phyloP scores from a whole-genome alignment of 2,329 filamentous ascomycete species.

The Pseudogymnoascus sp. region DNA sequence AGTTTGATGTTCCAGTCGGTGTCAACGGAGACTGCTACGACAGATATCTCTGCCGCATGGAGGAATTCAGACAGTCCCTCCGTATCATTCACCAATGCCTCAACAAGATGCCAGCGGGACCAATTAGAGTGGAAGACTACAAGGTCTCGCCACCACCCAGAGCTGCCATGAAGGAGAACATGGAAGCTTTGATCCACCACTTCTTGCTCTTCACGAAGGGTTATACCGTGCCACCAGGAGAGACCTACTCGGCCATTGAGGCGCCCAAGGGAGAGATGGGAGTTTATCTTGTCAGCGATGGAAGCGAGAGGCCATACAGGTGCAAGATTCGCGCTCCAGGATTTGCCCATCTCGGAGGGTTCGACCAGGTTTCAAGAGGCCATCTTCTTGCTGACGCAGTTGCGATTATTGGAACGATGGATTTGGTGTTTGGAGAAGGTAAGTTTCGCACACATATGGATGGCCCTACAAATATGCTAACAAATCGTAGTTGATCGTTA shows the following conservation, averaged over 20 bases:
- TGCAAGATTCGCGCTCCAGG: constrained; percentile 96
- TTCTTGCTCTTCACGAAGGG: constrained; percentile 99
- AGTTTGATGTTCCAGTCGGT: constrained; percentile 96
- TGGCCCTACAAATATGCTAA: constrained; percentile 17
- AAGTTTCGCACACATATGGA: constrained; percentile 33
- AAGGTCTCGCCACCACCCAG: constrained; percentile 96
- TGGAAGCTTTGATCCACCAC: constrained; percentile 99
- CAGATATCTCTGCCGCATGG: constrained; percentile 97
- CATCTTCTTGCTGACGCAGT: constrained; percentile 95
- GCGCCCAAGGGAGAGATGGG: constrained; percentile 99
- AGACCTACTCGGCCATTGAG: constrained; percentile 97
- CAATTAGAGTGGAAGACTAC: constrained; percentile 95
- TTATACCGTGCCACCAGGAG: constrained; percentile 91
- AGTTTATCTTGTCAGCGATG: constrained; percentile 92
- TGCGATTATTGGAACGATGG: constrained; percentile 87
- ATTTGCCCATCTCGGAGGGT: constrained; percentile 89
- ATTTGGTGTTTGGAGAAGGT: constrained; percentile 60
- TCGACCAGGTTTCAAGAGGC: constrained; percentile 87
- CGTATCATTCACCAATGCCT: constrained; percentile 98
- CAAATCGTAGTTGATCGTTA: constrained; percentile 43
- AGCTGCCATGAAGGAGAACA: constrained; percentile 99
- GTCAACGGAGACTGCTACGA: constrained; percentile 99
- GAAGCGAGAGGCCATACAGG: constrained; percentile 90
- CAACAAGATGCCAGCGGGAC: constrained; percentile 96
- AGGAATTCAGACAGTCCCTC: constrained; percentile 97